Percentiles rank a stretch among this genome's conserved stretches.
phyloP scores from a whole-genome alignment of 148 eudicot genomes.

The Silene uniflora region DNA sequence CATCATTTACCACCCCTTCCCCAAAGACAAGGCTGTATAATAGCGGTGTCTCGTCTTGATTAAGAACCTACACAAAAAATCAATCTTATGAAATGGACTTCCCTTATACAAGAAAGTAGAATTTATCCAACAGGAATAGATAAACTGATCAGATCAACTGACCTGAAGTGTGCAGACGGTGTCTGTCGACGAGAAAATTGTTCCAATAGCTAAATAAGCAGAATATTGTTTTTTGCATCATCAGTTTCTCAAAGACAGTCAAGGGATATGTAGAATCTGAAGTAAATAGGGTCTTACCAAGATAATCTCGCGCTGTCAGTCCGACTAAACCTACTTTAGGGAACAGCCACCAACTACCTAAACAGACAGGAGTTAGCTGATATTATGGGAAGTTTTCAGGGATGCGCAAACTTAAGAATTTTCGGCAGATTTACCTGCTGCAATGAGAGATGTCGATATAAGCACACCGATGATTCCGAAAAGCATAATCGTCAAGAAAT shows the following conservation, averaged over 20 bases:
- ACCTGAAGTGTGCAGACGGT: slow-evolving; percentile 99
- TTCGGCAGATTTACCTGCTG: slow-evolving; percentile 50
- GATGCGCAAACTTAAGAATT: not conserved
- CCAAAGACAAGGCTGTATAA: slow-evolving; percentile 94
- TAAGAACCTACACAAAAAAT: slow-evolving; percentile 48
- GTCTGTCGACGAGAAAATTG: slow-evolving; percentile 94
- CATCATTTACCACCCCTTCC: slow-evolving; percentile 98
- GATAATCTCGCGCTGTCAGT: slow-evolving; percentile 63
- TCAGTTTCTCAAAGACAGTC: not conserved
- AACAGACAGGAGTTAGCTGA: slow-evolving; percentile 3
- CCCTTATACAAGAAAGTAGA: not conserved
- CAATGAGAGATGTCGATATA: slow-evolving; percentile 60
- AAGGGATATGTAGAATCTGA: slow-evolving; percentile 1
- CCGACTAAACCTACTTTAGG: slow-evolving; percentile 63
- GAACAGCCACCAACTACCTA: slow-evolving; percentile 85
- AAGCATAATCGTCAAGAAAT: slow-evolving; percentile 83
- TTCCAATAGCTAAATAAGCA: slow-evolving; percentile 65
- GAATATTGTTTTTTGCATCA: not conserved
- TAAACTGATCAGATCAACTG: slow-evolving; percentile 10
- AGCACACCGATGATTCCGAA: slow-evolving; percentile 87
- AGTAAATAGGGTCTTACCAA: slow-evolving; percentile 40
- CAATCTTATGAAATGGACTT: not conserved
- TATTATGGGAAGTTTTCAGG: not conserved
- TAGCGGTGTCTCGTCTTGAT: slow-evolving; percentile 95
- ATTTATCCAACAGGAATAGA: not conserved